Conservation (phyloP, 2,329 filamentous ascomycete species). For the Diplodia intermedia region DNA sequence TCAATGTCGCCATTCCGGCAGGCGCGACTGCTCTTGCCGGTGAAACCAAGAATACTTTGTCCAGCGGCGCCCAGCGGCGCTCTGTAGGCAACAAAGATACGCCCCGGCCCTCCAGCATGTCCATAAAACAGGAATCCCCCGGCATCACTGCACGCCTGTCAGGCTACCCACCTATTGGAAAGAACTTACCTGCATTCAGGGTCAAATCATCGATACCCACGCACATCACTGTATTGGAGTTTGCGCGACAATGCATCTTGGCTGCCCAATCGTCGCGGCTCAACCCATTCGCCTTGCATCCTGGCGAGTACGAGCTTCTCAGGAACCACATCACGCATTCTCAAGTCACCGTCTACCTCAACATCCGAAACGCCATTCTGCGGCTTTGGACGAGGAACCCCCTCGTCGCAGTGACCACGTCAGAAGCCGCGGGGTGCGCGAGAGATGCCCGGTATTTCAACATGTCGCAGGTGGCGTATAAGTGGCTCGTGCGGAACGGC, state of each 20-base stretch:
- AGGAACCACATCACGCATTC: slow-evolving; percentile 81
- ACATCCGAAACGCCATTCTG: slow-evolving; percentile 93
- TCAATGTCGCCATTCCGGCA: slow-evolving; percentile 22
- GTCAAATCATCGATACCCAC: slow-evolving; percentile 85
- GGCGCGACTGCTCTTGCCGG: slow-evolving; percentile 2
- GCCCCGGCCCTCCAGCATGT: slow-evolving; percentile 19
- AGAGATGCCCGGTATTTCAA: slow-evolving; percentile 88
- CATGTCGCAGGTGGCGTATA: slow-evolving; percentile 84
- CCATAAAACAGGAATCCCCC: slow-evolving; percentile 31
- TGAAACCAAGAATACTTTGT: slow-evolving; percentile 3
- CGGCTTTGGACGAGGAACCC: slow-evolving; percentile 89
- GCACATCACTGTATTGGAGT: slow-evolving; percentile 74
- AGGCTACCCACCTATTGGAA: slow-evolving; percentile 58
- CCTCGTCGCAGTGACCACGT: slow-evolving; percentile 77
- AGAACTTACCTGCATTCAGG: slow-evolving; percentile 30
- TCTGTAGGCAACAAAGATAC: slow-evolving; percentile 18
- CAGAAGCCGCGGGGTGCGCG: slow-evolving; percentile 90
- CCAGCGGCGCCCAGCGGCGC: neutral
- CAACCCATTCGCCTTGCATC: slow-evolving; percentile 86
- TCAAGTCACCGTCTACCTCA: slow-evolving; percentile 94
- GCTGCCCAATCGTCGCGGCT: slow-evolving; percentile 89
- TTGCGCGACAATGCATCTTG: slow-evolving; percentile 88
- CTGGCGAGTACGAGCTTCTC: slow-evolving; percentile 81
- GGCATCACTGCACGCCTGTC: slow-evolving; percentile 24
- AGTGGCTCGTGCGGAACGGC: slow-evolving; percentile 88